Base-by-base conservation (phyloP, 495 filamentous ascomycete species). In the Lasiosphaeria hispida region DNA sequence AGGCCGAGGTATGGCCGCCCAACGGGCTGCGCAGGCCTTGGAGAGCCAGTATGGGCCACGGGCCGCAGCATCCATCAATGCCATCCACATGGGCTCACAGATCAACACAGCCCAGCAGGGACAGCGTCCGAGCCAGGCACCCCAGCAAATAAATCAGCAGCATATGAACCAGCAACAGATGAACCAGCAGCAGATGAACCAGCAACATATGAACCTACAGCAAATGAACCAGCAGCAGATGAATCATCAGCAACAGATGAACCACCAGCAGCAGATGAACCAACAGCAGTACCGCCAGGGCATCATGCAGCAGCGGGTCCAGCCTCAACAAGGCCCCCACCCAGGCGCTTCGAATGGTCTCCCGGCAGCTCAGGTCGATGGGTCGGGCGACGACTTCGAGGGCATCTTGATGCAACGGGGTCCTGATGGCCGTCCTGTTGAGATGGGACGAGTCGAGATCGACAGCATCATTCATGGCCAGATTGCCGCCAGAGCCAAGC, bases 1-100 rank as follows among this genome's bases (percentile, higher is more conserved):
- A 13, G 59, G 57, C 30, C 48, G 69, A 53, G 74, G 38, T 65
- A 82, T 64, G 35, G 78, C 80, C 9, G 87, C 88, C 33, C 77
- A 83, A 58, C 84, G 88, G 23, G 90, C 91, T 44, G 82, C 84
- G 17, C 77, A 80, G 53, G 77, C 87, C 36, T 67, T 94, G 6
- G 83, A 88, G 51, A 78, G 83, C 59, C 84, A 86, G 61, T 95
- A 85, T 66, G 90, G 90, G 10, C 75, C 79, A 15, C 77, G 84
- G 41, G 89, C 89, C n/a, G 81, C 82, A 23, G 80, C 79, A 40
- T 88, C 86, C 9, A 87, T 91, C 63, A 85, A 78, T 59, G 68
- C 74, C 67, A 77, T 65, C 58, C 74, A 68, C 67, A 75, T 51
- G 38, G 64, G 68, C 36, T 30, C 23, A 30, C 23, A 30, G 23